Evolutionary conservation across 768 basidiomycete species (phyloP), one percentile per base, ranked within the genome.

Genomic region (Roridomyces roridus): DNA sequence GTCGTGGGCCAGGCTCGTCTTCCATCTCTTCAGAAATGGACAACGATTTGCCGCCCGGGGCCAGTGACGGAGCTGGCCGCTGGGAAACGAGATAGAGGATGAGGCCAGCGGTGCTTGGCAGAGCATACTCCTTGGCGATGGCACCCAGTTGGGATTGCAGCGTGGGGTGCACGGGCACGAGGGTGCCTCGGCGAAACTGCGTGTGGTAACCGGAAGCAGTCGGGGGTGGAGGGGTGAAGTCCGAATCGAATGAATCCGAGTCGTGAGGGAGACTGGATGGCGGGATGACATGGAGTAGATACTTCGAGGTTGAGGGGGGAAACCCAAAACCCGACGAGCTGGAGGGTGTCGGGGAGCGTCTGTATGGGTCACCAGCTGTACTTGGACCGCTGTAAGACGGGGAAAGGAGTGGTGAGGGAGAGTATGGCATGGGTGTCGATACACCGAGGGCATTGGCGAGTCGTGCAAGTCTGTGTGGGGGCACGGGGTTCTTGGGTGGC

Each of bases 41-140:
- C 31, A n/a, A n/a, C n/a, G n/a, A n/a, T n/a, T 48, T 43, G 23
- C 25, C 52, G 21, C 36, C 35, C 17, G 53, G 44, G 5, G 49
- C 11, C n/a, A n/a, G n/a, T n/a, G n/a, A n/a, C n/a, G n/a, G n/a
- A n/a, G n/a, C n/a, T 4, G 26, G 37, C n/a, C 41, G 48, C 23
- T 63, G 57, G 11, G 74, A 77, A 40, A 92, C 82, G 42, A 98
- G 84, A 71, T 95, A 98, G 2, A 98, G 79, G 39, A 92, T 78
- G 43, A 98, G 74, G 6, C 96, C 96, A 14, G 83, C 73, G 0
- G 91, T 92, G 63, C 89, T 93, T 1, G 96, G 96, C 17, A 98
- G 77, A 3, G 92, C 91, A 67, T 95, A 98, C 73, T 98, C 96
- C 72, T 88, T 88, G 14, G 96, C 94, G 47, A 98, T 97, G 7